A percentile compares a stretch with the other conserved stretches of the same genome.
Conservation (phyloP, 1,284 basidiomycete genomes). For the Fomes fomentarius region DNA sequence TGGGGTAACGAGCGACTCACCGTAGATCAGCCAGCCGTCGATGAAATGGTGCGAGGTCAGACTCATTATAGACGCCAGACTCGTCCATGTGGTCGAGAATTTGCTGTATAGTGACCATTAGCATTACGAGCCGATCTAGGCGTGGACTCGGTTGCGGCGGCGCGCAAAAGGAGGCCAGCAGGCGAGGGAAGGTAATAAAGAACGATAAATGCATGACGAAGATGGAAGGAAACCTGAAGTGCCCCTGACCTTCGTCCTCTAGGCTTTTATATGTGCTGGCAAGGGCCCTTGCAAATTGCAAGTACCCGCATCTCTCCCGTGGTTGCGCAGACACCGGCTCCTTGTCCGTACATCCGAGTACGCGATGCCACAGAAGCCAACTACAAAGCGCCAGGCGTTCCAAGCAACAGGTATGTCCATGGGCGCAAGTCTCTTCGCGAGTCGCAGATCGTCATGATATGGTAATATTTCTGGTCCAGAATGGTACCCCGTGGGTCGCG, state of each 20-base stretch:
- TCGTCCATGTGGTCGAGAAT: constrained; percentile 93
- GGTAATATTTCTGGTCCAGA: constrained; percentile 21
- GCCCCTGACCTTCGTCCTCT: neutral
- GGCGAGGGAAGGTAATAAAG: constrained; percentile 22
- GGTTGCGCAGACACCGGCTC: constrained; percentile 14
- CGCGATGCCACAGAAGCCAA: constrained; percentile 17
- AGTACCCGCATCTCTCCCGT: neutral
- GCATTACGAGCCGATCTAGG: constrained; percentile 19
- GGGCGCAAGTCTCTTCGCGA: constrained; percentile 10
- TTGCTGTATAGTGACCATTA: constrained; percentile 61
- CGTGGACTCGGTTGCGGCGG: constrained; percentile 5
- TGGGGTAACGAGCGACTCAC: constrained; percentile 24
- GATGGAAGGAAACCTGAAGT: constrained; percentile 2
- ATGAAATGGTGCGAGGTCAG: constrained; percentile 86
- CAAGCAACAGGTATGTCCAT: constrained; percentile 7
- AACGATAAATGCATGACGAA: constrained; percentile 21
- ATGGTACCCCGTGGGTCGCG: constrained; percentile 18
- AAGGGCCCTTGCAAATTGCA: neutral
- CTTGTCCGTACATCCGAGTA: constrained; percentile 20
- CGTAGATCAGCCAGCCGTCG: constrained; percentile 79
- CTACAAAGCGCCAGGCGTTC: constrained; percentile 2
- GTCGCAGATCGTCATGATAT: constrained; percentile 23
- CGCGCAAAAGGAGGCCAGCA: constrained; percentile 8
- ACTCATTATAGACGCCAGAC: constrained; percentile 89
- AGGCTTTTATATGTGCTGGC: constrained; percentile 12